Conservation (phyloP, 2,329 filamentous ascomycete genomes). For the Paecilomyces variotii region DNA sequence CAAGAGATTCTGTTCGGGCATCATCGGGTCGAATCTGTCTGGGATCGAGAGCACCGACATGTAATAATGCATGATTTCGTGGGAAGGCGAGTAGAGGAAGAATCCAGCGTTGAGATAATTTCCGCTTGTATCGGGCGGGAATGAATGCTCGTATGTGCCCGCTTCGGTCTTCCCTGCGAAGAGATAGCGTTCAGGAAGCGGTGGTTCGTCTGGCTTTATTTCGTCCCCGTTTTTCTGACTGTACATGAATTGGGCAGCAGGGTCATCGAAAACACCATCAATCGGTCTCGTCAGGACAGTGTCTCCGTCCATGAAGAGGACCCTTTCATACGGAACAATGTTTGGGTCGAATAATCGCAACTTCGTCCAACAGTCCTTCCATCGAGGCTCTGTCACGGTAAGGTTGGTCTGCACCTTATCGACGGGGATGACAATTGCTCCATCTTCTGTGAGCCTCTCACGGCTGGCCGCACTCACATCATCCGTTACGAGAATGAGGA, state of each 20-base stretch:
- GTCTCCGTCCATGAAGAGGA: slow-evolving; percentile 41
- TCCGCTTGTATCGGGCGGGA: not conserved
- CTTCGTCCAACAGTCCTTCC: slow-evolving; percentile 39
- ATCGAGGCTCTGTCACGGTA: slow-evolving; percentile 16
- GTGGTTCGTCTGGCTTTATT: slow-evolving; percentile 1
- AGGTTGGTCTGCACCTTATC: slow-evolving; percentile 29
- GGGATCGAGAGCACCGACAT: slow-evolving; percentile 26
- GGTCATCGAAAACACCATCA: slow-evolving; percentile 32
- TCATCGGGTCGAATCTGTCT: slow-evolving; percentile 30
- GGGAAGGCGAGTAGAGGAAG: slow-evolving; percentile 33
- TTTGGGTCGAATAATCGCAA: slow-evolving; percentile 30
- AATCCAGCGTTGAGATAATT: slow-evolving; percentile 21
- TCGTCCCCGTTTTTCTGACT: not conserved
- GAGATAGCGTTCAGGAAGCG: slow-evolving; percentile 3
- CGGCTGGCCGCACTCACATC: slow-evolving; percentile 23
- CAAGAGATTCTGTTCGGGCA: slow-evolving; percentile 37
- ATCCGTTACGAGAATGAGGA: slow-evolving; percentile 31
- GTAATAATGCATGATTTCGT: slow-evolving; percentile 32
- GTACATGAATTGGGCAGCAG: slow-evolving; percentile 1
- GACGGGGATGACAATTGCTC: slow-evolving; percentile 32
- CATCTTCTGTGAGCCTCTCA: slow-evolving; percentile 27
- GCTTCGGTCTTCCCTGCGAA: slow-evolving; percentile 1
- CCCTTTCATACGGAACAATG: slow-evolving; percentile 32
- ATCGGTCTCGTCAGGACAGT: slow-evolving; percentile 28
- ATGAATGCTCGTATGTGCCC: slow-evolving; percentile 1